Evolutionary conservation across 2,329 filamentous ascomycete genomes (phyloP).

Genomic region (Sordariomycetes sp.): DNA sequence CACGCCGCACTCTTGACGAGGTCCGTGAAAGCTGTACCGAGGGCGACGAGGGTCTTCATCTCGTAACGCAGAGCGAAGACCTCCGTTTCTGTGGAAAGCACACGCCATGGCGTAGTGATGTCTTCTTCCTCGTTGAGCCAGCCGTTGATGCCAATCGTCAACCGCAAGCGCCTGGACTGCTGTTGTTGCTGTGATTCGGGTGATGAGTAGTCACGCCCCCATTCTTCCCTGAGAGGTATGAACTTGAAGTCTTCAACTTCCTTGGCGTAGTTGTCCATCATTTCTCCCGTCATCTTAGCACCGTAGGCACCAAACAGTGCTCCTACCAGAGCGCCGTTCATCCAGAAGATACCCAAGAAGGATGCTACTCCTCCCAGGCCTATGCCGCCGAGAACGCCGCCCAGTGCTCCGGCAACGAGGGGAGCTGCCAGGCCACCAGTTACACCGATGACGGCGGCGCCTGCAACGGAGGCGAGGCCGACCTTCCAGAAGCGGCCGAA

Average conservation of each 20-base stretch:
- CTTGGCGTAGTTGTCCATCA: conserved; percentile 80
- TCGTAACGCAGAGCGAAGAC: conserved; percentile 82
- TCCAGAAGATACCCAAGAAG: conserved; percentile 78
- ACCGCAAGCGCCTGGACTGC: conserved; percentile 49
- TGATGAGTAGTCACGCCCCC: conserved; percentile 17
- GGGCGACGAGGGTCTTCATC: conserved; percentile 63
- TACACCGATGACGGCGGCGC: conserved; percentile 82
- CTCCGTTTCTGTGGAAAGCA: conserved; percentile 62
- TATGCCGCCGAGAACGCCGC: conserved; percentile 74
- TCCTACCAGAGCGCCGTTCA: conserved; percentile 78
- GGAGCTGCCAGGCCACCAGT: conserved; percentile 88
- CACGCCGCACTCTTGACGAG: conserved; percentile 71
- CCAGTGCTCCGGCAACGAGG: conserved; percentile 76
- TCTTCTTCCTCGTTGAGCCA: conserved; percentile 73
- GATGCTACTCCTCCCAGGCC: conserved; percentile 79
- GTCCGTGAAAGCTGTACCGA: conserved; percentile 63
- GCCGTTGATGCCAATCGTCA: conserved; percentile 80
- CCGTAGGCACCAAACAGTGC: conserved; percentile 85
- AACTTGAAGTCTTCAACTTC: conserved; percentile 80
- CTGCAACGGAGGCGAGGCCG: conserved; percentile 77
- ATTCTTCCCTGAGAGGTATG: conserved; percentile 54
- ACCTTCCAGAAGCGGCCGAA: conserved; percentile 77
- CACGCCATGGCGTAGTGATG: conserved; percentile 70
- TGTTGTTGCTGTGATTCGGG: conserved; percentile 11
- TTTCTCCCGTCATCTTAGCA: conserved; percentile 64